phyloP scores from a whole-genome alignment of 495 filamentous ascomycete species.

The Antarctomyces pellizariae region DNA sequence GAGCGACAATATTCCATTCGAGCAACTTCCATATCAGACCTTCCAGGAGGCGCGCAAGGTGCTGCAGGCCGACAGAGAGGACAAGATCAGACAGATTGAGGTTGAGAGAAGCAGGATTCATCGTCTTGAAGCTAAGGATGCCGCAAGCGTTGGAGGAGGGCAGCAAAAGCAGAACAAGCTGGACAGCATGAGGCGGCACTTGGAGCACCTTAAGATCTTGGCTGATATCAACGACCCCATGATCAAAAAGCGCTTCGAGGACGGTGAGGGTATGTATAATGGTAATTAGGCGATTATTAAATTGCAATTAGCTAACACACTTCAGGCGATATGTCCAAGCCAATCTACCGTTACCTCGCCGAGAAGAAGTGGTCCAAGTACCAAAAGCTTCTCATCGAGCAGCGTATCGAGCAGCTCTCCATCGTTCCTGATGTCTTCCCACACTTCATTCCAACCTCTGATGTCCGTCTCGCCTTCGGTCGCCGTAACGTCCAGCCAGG shows the following conservation, averaged over 20 bases:
- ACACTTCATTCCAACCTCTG: slow-evolving; percentile 50
- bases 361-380: slow-evolving; percentile 72
- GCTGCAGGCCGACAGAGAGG: slow-evolving; percentile 50
- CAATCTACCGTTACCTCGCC: slow-evolving; percentile 81
- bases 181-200: slow-evolving; percentile 40
- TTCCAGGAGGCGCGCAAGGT: slow-evolving; percentile 89
- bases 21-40: slow-evolving; percentile 81
- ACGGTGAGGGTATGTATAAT: slow-evolving; percentile 51
- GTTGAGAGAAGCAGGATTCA: slow-evolving; percentile 25
- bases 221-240: slow-evolving; percentile 91
- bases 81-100: slow-evolving; percentile 51
- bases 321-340: slow-evolving; percentile 81
- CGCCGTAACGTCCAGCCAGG: slow-evolving; percentile 45
- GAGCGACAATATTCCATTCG: slow-evolving; percentile 59
- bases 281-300: neutral
- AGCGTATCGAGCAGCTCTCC: slow-evolving; percentile 72
- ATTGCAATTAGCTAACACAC: slow-evolving; percentile 8
- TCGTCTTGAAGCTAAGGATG: slow-evolving; percentile 30
- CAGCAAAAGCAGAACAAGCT: slow-evolving; percentile 37
- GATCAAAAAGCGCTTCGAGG: slow-evolving; percentile 87
- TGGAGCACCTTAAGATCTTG: slow-evolving; percentile 67
- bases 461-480: slow-evolving; percentile 60
- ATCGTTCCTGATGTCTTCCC: slow-evolving; percentile 88
- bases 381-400: slow-evolving; percentile 47
- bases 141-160: slow-evolving; percentile 31